Evolutionary conservation across 129 eudicot genomes (phyloP), one percentile per base, ranked within the genome.

Genomic region (Dittrichia graveolens): DNA sequence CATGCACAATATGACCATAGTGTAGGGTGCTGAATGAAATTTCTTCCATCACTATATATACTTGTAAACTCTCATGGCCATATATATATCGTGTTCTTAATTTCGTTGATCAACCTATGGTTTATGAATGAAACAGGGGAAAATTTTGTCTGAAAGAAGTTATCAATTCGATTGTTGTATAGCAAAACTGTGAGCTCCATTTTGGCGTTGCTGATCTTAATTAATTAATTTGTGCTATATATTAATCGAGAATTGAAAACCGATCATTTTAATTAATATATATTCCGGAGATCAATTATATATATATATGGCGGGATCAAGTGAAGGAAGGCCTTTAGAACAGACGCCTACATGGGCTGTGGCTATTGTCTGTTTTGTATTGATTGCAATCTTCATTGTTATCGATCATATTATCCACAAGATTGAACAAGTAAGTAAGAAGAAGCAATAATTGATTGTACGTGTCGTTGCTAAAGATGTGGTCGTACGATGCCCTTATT

Each of bases 301-400:
- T 8, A 87, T 52, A 55, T 37, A 24, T 8, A 87, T 87, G 93
- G 89, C 77, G 16, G 86, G 84, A 49, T 53, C 72, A 13, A 71
- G 83, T 6, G 88, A 82, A 75, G 96, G 88, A 74, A 79, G 85
- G 75, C 64, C 88, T n/a, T 69, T 89, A 74, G 90, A 89, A 64
- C 75, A 82, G 58, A 90, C 96, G 37, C 90, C 96, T 56, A 86
- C 96, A 3, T 89, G 96, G 96, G 93, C 92, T 0, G 87, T 88
- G 6, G 91, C 91, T 49, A 67, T 73, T 5, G 84, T 90, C 6
- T 87, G 93, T 39, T 70, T 84, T 61, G 75, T 79, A 35, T 67
- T 90, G 50, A 82, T 87, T n/a, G 67, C 80, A 3, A 44, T 82
- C 55, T 90, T 90, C 59, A 76, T 90, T 31, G 69, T 74, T 61